Evolutionary conservation across 1,139 yeast genomes (phyloP), one percentile per base, ranked within the genome.

Genomic region (Hyphopichia fennica): DNA sequence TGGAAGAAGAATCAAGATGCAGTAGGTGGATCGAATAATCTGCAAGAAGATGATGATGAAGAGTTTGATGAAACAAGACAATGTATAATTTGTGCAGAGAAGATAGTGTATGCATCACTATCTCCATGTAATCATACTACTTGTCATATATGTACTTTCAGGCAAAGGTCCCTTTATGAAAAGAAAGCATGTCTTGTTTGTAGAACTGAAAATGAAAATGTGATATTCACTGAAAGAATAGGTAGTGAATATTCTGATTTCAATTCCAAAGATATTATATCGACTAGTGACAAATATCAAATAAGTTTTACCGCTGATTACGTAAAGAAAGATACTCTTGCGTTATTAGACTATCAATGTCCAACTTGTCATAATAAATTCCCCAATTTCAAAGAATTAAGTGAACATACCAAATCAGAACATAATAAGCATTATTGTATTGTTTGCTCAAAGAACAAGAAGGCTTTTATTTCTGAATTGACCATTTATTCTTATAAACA

Each of bases 81-180:
- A 22, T 91, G 98, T 69, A 65, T 90, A 32, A 88, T 93, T 44
- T 93, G 99, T 68, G 95, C 98, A 1, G 85, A 87, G 39, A 70
- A 67, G 35, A 73, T 90, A 34, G 54, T 52, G 18, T 78, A 75
- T 54, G 82, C 82, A 2, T 87, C 96, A 0, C 62, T 86, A 14
- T 79, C 93, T 2, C 87, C 91, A 1, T 93, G 99, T 64, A 84
- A 84, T 53, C 98, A 93, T 59, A 75, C 75, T 19, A 82, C 91
- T 0, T 93, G 99, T 62, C 90, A 89, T 58, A 67, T 65, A 42
- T 93, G 99, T 68, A 75, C 90, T 0, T 79, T 91, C 53, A 75
- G 97, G 51, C 89, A 90, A 56, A 73, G 97, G 36, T 93, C 90
- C 0, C 67, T 91, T 23, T 90, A 87, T 64, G 77, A 78, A 32